Percentiles rank a stretch among this genome's conserved stretches.
phyloP scores from a whole-genome alignment of 2,329 filamentous ascomycete genomes.

The Verticillium isaacii region DNA sequence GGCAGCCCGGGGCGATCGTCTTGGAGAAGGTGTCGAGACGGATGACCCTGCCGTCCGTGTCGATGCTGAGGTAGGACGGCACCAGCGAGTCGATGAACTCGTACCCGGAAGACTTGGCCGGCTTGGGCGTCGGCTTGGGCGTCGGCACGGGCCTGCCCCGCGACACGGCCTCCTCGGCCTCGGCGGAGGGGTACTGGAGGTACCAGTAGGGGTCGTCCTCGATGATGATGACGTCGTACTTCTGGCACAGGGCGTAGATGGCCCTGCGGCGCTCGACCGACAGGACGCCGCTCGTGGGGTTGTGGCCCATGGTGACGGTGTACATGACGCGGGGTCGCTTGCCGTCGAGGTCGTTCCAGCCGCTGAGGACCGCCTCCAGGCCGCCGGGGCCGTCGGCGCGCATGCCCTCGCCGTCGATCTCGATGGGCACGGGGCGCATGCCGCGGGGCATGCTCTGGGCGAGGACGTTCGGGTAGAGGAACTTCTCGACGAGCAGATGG shows the following conservation, averaged over 20 bases:
- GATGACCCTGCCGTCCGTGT: constrained; percentile 81
- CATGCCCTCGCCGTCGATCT: constrained; percentile 79
- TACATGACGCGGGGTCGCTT: constrained; percentile 81
- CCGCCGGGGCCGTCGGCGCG: constrained; percentile 66
- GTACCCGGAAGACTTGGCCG: constrained; percentile 53
- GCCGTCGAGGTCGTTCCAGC: constrained; percentile 74
- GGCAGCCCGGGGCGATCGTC: constrained; percentile 83
- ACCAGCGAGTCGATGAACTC: constrained; percentile 77
- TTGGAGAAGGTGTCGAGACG: constrained; percentile 93
- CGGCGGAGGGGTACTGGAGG: constrained; percentile 77
- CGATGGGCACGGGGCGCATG: constrained; percentile 67
- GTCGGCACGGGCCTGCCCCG: constrained; percentile 24
- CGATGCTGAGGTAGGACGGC: constrained; percentile 76
- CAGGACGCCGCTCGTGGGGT: constrained; percentile 75
- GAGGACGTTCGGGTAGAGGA: constrained; percentile 74
- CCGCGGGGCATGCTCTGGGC: constrained; percentile 63
- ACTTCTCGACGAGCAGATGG: constrained; percentile 75
- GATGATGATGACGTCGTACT: constrained; percentile 84
- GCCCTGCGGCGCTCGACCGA: constrained; percentile 69
- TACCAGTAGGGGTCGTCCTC: constrained; percentile 98
- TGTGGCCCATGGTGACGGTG: constrained; percentile 80
- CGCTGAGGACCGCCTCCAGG: constrained; percentile 70
- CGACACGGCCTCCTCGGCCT: constrained; percentile 43
- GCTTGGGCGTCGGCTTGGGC: constrained; percentile 21
- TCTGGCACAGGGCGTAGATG: constrained; percentile 74